Conservation (phyloP, 768 basidiomycete genomes). For the Suillus placidus region DNA sequence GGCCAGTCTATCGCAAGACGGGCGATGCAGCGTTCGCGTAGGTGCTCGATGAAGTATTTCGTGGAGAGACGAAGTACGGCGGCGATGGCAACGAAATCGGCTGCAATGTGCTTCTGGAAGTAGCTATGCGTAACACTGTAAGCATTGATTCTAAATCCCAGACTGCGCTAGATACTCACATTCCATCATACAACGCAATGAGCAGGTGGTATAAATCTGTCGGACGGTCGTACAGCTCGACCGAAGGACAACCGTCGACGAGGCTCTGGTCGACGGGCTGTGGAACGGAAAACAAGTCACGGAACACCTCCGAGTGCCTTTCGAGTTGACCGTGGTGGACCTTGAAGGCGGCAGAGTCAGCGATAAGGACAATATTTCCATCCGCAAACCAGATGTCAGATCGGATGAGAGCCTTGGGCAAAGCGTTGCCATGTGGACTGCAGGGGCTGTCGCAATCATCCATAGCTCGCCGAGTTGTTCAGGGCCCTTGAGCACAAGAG, state of each 20-base stretch:
- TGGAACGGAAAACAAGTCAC: slow-evolving; percentile 64
- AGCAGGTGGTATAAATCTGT: slow-evolving; percentile 70
- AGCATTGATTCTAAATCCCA: neutral
- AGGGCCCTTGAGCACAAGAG: neutral
- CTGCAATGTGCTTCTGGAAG: slow-evolving; percentile 49
- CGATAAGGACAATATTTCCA: slow-evolving; percentile 68
- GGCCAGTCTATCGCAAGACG: slow-evolving; percentile 72
- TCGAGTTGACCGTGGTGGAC: slow-evolving; percentile 75
- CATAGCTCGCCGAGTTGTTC: neutral
- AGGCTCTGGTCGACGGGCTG: slow-evolving; percentile 52
- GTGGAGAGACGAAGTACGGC: slow-evolving; percentile 71
- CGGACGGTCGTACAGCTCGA: slow-evolving; percentile 66
- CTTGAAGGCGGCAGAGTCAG: slow-evolving; percentile 63
- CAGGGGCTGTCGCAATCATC: slow-evolving; percentile 6
- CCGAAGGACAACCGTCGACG: slow-evolving; percentile 59
- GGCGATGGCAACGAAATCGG: slow-evolving; percentile 61
- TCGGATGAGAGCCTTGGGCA: slow-evolving; percentile 33
- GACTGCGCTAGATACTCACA: slow-evolving; percentile 50
- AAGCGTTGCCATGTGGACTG: neutral
- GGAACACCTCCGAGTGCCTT: slow-evolving; percentile 79
- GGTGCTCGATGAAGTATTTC: slow-evolving; percentile 75
- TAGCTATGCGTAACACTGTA: slow-evolving; percentile 44
- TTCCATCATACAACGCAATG: slow-evolving; percentile 72
- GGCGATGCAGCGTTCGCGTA: slow-evolving; percentile 60
- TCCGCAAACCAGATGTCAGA: slow-evolving; percentile 77